These are phyloP conservation scores for Ceratocystis cacaofunesta DNA, from an alignment of 2,329 filamentous ascomycete species.

Conservation along the genomic window DNA sequence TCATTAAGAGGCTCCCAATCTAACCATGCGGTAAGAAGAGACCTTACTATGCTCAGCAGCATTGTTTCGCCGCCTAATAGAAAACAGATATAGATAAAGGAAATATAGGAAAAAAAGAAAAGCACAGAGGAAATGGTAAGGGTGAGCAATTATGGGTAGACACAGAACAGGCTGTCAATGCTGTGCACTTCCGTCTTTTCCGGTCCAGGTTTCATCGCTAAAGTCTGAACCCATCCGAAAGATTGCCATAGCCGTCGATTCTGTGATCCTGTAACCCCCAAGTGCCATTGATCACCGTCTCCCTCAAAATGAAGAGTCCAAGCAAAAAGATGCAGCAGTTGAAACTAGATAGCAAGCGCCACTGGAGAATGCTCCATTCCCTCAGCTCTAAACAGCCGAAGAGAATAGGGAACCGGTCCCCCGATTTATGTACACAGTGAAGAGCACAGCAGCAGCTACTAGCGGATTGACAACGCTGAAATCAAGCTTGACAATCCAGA, in stretches of 20 bases:
- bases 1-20: neutral
- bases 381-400: neutral
- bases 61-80: neutral
- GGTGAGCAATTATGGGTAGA: conserved; percentile 8
- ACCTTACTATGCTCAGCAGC: neutral
- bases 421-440: neutral
- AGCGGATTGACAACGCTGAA: neutral
- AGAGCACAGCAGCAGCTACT: neutral
- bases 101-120: conserved; percentile 11
- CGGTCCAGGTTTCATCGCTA: neutral
- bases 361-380: neutral
- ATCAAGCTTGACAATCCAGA: neutral
- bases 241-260: neutral
- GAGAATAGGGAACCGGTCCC: neutral
- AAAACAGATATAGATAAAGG: conserved; percentile 6
- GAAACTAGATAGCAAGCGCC: neutral
- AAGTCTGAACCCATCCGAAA: neutral
- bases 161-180: conserved; percentile 4
- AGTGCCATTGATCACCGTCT: neutral
- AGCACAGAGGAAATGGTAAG: conserved; percentile 11
- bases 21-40: no score
- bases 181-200: neutral
- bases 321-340: neutral
- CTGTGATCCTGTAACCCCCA: neutral
- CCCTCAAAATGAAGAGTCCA: neutral